Evolutionary conservation across 2,329 filamentous ascomycete genomes (phyloP), one percentile per base, ranked within the genome.

Genomic region (Claviceps purpurea): DNA sequence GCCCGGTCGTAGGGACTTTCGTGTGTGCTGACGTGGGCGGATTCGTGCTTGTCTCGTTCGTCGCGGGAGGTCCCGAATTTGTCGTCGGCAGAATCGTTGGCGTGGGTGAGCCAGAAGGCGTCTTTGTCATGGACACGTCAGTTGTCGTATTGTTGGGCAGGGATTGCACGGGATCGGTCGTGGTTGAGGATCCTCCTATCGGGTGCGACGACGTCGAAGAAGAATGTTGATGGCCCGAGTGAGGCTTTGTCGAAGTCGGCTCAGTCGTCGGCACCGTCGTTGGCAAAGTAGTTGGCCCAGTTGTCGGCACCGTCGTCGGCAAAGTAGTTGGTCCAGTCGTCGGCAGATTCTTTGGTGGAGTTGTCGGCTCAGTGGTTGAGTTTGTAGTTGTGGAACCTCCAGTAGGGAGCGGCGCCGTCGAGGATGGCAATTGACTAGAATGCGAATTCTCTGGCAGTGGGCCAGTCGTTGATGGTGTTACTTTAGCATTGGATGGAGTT

Each of bases 91-190:
- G 40, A 8, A 5, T 10, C 16, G 30, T 50, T 43, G 49, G 18
- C 16, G 20, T 39, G 5, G 2, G 10, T 41, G 50, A n/a, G 43
- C 48, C 57, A 3, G 56, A 38, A 6, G 50, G 55, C 16, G 51
- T 49, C 37, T 41, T 37, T n/a, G 55, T 55, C 22, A 51, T 37
- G 24, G 55, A 40, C 24, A 11, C 50, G 40, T 56, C 56, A 10
- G 55, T 56, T 49, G 55, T 52, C 13, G 54, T 54, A 7, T 54
- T 50, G 18, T 55, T 58, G n/a, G 47, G 41, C 5, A 50, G 14
- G 3, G 37, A 34, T 39, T 39, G 24, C 8, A 7, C 11, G 38
- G n/a, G 26, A 30, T 42, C 26, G 13, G 20, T 34, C 1, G 30
- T 47, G 22, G 49, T 49, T 37, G 52, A 38, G 14, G 45, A 37